A percentile compares a stretch with the other conserved stretches of the same genome.
These are phyloP conservation scores for Aureoboletus auriporus DNA, from an alignment of 768 basidiomycete genomes.

Conservation along the genomic window DNA sequence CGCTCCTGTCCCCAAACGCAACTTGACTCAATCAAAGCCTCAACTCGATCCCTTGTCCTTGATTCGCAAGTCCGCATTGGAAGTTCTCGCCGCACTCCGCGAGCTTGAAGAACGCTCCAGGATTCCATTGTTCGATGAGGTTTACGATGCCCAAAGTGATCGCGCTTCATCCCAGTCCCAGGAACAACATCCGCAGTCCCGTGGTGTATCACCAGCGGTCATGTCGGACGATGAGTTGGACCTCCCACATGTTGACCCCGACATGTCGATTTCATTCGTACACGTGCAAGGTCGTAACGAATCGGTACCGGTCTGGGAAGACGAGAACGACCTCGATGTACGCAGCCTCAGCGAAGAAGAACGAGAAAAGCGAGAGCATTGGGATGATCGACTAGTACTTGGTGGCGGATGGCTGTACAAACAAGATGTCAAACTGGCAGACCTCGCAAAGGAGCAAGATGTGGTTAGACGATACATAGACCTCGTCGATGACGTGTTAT, in stretches of 20 bases:
- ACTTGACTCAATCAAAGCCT: slow-evolving; percentile 28
- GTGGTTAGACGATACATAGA: slow-evolving; percentile 63
- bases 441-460: slow-evolving; percentile 53
- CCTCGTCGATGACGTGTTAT: slow-evolving; percentile 77
- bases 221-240: slow-evolving; percentile 36
- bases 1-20: slow-evolving; percentile 33
- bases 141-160: slow-evolving; percentile 79
- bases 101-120: slow-evolving; percentile 77
- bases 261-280: slow-evolving; percentile 64
- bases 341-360: slow-evolving; percentile 46
- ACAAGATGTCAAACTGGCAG: slow-evolving; percentile 53
- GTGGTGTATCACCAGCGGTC: slow-evolving; percentile 40
- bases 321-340: slow-evolving; percentile 47
- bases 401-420: slow-evolving; percentile 82
- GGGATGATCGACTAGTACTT: slow-evolving; percentile 79
- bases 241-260: slow-evolving; percentile 43
- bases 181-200: slow-evolving; percentile 35
- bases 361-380: slow-evolving; percentile 59
- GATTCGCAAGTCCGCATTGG: slow-evolving; percentile 76
- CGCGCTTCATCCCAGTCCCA: slow-evolving; percentile 44
- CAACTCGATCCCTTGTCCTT: slow-evolving; percentile 58
- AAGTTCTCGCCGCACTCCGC: slow-evolving; percentile 76
- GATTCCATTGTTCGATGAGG: slow-evolving; percentile 73
- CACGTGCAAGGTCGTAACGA: slow-evolving; percentile 63
- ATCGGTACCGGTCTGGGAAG: slow-evolving; percentile 78